Evolutionary conservation across 139 green algal genomes (phyloP), one percentile per base, ranked within the genome.

Genomic region (Micromonas commoda): DNA sequence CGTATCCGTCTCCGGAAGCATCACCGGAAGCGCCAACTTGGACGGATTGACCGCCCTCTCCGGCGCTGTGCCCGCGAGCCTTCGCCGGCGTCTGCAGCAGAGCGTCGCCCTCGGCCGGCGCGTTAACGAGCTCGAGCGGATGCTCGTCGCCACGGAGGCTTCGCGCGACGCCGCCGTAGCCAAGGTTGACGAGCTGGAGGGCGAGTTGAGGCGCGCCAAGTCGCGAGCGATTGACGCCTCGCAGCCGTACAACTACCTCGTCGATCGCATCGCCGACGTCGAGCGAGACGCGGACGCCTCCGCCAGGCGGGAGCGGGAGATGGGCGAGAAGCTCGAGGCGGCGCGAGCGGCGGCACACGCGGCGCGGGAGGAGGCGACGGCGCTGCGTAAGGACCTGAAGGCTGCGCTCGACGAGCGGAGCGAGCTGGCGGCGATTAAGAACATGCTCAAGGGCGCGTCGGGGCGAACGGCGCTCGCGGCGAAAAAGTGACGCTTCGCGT

Each of bases 21-120:
- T 57, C 45, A 57, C 9, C 45, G 45, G 45, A 5, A 16, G 66
- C 29, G 66, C 6, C 9, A 57, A 57, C 45, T 16, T 37, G 26
- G 6, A 13, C 29, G 34, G 20, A 29, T 29, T 74, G 20, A 6
- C 29, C 26, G 29, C 34, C 6, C 66, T 74, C 29, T 21, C 26
- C 29, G 32, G 29, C 29, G n/a, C 26, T 16, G 66, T 74, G 5
- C 66, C 66, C 29, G 37, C 32, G 29, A 23, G 5, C 5, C 29
- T 74, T 4, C 66, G 66, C 5, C 66, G 29, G 66, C 66, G 66
- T 3, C 34, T 74, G 23, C 66, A 74, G 66, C 66, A 74, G 66
- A 51, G 20, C 66, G 29, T 74, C 23, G 29, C 34, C 6, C 32
- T 74, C 29, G 66, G 29, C 66, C 29, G 37, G 61, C 6, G 45